Evolutionary conservation across 2,329 filamentous ascomycete species (phyloP).

Genomic region (Cladophialophora chaetospira): DNA sequence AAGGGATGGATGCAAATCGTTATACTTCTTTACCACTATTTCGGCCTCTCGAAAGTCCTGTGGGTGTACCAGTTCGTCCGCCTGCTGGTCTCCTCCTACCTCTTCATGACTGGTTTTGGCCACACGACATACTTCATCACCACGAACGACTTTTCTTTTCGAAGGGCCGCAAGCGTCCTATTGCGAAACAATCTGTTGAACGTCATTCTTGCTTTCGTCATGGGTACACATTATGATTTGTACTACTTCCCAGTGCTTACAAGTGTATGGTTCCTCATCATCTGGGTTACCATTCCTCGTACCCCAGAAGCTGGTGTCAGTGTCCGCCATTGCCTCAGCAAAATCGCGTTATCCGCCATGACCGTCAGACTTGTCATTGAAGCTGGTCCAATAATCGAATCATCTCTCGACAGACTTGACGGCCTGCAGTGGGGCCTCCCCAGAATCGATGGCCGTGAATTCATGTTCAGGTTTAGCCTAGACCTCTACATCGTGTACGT

Average conservation of each 20-base stretch:
- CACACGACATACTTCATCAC: conserved; percentile 62
- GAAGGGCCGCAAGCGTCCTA: conserved; percentile 55
- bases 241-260: conserved; percentile 63
- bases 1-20: conserved; percentile 66
- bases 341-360: conserved; percentile 51
- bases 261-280: conserved; percentile 64
- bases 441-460: conserved; percentile 38
- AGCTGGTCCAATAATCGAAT: conserved; percentile 48
- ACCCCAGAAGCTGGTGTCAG: conserved; percentile 48
- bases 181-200: conserved; percentile 61
- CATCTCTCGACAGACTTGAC: conserved; percentile 41
- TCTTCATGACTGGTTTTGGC: conserved; percentile 65
- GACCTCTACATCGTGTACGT: conserved; percentile 60
- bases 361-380: conserved; percentile 35
- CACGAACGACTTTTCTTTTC: conserved; percentile 59
- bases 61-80: conserved; percentile 59
- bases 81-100: conserved; percentile 58
- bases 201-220: conserved; percentile 56
- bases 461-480: conserved; percentile 54
- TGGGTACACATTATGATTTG: conserved; percentile 57
- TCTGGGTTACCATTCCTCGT: conserved; percentile 56
- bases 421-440: conserved; percentile 38
- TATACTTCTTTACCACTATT: conserved; percentile 61
- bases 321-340: conserved; percentile 47
- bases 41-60: conserved; percentile 53